A percentile compares a stretch with the other conserved stretches of the same genome.
phyloP scores from a whole-genome alignment of 2,329 filamentous ascomycete genomes.

The Fusarium heterosporum region DNA sequence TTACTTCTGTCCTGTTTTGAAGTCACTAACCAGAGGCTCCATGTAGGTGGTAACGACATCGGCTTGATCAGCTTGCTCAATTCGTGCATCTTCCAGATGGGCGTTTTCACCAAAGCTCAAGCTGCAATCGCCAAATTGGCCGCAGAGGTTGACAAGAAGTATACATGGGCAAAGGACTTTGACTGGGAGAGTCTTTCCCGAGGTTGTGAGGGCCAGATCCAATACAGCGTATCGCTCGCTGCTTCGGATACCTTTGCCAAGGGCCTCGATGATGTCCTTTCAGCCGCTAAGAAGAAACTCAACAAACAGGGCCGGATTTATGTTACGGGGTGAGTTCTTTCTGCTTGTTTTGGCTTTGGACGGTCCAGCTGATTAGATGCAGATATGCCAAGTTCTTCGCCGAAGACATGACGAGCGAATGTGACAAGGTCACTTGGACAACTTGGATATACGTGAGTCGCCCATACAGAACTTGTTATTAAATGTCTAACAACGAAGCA shows the following conservation, averaged over 20 bases:
- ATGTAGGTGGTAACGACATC: conserved; percentile 10
- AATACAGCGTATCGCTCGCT: neutral
- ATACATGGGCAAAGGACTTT: neutral
- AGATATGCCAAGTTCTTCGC: conserved; percentile 1
- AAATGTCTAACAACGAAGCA: too few relatives aligned
- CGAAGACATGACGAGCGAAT: neutral
- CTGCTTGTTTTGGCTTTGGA: too few relatives aligned
- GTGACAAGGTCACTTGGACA: conserved; percentile 8
- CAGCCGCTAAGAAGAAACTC: neutral
- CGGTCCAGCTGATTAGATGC: too few relatives aligned
- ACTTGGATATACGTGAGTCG: conserved; percentile 10
- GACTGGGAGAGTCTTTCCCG: conserved; percentile 7
- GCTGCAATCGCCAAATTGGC: neutral
- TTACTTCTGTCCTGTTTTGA: too few relatives aligned
- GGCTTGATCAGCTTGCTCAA: neutral
- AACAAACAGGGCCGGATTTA: too few relatives aligned
- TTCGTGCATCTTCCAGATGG: conserved; percentile 5
- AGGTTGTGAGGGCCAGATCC: neutral
- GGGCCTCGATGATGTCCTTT: neutral
- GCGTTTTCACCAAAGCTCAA: neutral
- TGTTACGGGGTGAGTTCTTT: neutral
- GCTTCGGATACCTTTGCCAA: neutral
- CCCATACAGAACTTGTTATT: too few relatives aligned
- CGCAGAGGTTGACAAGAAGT: neutral
- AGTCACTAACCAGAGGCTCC: too few relatives aligned